Conservation (phyloP, 2,329 filamentous ascomycete species). For the Fusarium penzigii region DNA sequence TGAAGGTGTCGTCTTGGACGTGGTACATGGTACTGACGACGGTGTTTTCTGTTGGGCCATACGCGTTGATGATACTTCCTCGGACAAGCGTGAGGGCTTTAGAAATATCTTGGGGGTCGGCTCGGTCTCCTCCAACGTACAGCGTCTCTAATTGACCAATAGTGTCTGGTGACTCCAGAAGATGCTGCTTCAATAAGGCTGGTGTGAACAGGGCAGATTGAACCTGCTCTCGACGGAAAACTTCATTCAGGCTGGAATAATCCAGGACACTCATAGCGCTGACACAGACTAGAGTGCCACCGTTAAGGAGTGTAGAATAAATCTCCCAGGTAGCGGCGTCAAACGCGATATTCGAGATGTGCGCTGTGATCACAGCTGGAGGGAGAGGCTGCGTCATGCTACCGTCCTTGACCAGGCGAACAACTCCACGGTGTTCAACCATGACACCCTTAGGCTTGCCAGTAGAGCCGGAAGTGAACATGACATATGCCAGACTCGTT, state of each 20-base stretch:
- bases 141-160: constrained; percentile 10
- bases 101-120: background rate
- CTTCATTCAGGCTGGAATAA: constrained; percentile 2
- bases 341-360: constrained; percentile 23
- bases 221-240: constrained; percentile 8
- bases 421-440: constrained; percentile 21
- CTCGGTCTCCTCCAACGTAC: constrained; percentile 3
- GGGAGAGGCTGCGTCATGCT: background rate
- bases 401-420: constrained; percentile 6
- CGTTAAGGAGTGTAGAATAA: constrained; percentile 18
- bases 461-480: constrained; percentile 54
- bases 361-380: constrained; percentile 3
- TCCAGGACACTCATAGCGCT: constrained; percentile 16
- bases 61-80: constrained; percentile 11
- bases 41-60: constrained; percentile 28
- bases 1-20: constrained; percentile 1
- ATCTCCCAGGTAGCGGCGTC: constrained; percentile 23
- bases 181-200: constrained; percentile 16
- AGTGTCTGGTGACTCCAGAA: constrained; percentile 1
- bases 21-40: constrained; percentile 17
- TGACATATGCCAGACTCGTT: constrained; percentile 33
- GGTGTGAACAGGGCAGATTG: constrained; percentile 8
- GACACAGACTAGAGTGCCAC: constrained; percentile 20
- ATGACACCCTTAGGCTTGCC: constrained; percentile 53
- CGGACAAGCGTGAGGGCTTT: background rate